Evolutionary conservation across 345 rosid species (phyloP).

Genomic region (Populus alba): DNA sequence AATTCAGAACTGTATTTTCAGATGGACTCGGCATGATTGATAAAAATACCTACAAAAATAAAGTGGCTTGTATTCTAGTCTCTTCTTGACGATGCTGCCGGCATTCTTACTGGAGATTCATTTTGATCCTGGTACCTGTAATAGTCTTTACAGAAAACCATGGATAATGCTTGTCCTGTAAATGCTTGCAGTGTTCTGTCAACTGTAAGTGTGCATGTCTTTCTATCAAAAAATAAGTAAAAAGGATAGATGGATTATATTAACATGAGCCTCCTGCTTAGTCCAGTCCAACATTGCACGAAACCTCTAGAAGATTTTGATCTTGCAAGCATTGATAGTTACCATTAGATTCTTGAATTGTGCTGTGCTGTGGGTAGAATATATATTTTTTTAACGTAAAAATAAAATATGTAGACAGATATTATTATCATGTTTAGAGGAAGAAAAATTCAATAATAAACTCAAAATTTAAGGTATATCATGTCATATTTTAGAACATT

Average conservation of each 20-base stretch:
- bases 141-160: background rate
- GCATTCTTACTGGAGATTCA: background rate
- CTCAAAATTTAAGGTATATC: too few species aligned
- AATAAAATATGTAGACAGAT: too few species aligned
- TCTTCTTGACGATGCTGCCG: background rate
- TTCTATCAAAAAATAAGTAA: background rate
- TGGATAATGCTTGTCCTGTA: background rate
- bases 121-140: background rate
- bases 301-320: background rate
- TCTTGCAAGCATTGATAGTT: background rate
- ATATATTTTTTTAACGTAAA: too few species aligned
- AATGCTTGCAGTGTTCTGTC: background rate
- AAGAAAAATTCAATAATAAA: too few species aligned
- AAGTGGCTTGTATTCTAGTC: too few species aligned
- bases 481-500: too few species aligned
- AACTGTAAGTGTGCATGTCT: background rate
- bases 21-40: background rate
- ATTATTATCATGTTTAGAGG: too few species aligned
- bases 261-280: background rate
- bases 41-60: background rate
- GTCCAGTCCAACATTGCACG: background rate
- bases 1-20: background rate
- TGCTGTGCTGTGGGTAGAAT: too few species aligned
- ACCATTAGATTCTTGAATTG: too few species aligned
- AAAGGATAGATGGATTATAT: background rate